Conservation (phyloP, 2,329 filamentous ascomycete species). For the Alternaria brassicae region DNA sequence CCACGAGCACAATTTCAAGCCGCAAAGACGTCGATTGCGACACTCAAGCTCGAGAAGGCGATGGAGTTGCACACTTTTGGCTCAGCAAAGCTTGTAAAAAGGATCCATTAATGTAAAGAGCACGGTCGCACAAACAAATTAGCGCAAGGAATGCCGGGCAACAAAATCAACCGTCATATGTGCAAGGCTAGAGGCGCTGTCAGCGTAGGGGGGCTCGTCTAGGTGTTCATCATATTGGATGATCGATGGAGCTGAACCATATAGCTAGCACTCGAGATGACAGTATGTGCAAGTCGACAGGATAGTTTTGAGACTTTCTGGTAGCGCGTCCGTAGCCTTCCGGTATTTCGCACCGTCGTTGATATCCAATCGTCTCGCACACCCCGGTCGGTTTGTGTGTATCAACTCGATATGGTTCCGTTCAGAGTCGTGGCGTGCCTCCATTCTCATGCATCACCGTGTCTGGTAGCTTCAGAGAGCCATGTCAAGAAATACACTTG, state of each 20-base stretch:
- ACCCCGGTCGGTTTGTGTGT: too few relatives aligned
- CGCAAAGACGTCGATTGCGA: not conserved
- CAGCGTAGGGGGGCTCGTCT: conserved; percentile 9
- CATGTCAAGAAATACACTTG: not conserved
- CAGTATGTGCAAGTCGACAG: not conserved
- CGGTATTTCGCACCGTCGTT: not conserved
- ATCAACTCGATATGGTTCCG: too few relatives aligned
- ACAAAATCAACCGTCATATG: conserved; percentile 15
- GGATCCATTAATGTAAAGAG: not conserved
- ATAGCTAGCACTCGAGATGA: not conserved
- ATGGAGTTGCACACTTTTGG: conserved; percentile 12
- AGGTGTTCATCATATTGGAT: conserved; percentile 11
- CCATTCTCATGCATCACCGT: too few relatives aligned
- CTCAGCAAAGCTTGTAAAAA: conserved; percentile 7
- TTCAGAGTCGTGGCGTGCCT: too few relatives aligned
- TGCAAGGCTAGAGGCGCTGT: conserved; percentile 5
- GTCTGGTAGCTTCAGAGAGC: too few relatives aligned
- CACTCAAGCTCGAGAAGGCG: not conserved
- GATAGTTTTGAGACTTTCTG: not conserved
- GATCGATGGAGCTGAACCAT: not conserved
- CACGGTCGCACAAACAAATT: conserved; percentile 19
- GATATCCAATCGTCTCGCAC: not conserved
- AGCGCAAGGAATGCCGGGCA: conserved; percentile 12
- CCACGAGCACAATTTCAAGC: conserved; percentile 1
- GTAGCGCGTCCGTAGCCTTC: not conserved